phyloP scores from a whole-genome alignment of 441 rosid genomes.

The Macaranga tanarius region DNA sequence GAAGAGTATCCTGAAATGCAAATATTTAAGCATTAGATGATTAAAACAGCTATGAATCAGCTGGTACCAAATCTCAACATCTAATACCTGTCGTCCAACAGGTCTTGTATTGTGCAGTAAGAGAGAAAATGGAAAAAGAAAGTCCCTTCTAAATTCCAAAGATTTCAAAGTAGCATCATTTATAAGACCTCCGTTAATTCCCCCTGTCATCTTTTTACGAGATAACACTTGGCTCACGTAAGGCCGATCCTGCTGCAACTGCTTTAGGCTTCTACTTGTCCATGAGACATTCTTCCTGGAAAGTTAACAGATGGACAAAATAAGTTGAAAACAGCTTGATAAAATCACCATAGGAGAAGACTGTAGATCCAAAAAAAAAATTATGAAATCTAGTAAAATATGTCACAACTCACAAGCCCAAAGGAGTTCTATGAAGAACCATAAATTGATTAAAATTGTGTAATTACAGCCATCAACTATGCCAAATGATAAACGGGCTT shows the following conservation, averaged over 20 bases:
- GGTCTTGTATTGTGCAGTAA: constrained; percentile 87
- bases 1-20: constrained; percentile 74
- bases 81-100: constrained; percentile 79
- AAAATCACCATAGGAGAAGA: background rate
- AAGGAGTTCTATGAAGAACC: background rate
- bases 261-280: constrained; percentile 47
- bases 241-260: constrained; percentile 55
- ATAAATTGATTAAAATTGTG: background rate
- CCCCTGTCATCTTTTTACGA: constrained; percentile 86
- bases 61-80: constrained; percentile 20
- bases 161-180: constrained; percentile 71
- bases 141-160: constrained; percentile 70
- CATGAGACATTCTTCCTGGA: constrained; percentile 51
- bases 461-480: background rate
- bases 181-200: constrained; percentile 88
- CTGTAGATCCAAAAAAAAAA: constrained; percentile 16
- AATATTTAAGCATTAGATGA: constrained; percentile 24
- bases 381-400: background rate
- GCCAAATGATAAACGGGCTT: background rate
- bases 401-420: background rate
- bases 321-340: constrained; percentile 9
- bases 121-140: constrained; percentile 76
- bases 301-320: constrained; percentile 19
- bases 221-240: constrained; percentile 64
- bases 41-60: constrained; percentile 7